Evolutionary conservation across 345 rosid species (phyloP).

Genomic region (Melastoma malabathricum): DNA sequence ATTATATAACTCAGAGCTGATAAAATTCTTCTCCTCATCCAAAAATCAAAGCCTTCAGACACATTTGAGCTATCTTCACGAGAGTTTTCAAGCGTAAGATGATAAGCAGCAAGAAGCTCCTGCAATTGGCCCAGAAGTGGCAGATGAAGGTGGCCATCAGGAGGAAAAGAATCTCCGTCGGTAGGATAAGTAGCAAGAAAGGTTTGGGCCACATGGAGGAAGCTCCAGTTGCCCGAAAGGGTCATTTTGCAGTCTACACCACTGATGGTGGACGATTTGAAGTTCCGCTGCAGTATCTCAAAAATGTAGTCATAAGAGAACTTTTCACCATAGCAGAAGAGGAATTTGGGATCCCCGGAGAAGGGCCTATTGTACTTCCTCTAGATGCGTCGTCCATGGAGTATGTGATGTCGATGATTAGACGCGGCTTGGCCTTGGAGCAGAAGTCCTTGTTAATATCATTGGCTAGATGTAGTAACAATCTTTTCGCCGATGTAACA

Average conservation of each 20-base stretch:
- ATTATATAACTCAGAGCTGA: too few relatives aligned
- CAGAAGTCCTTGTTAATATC: constrained; percentile 1
- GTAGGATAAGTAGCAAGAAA: background rate
- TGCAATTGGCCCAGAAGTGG: constrained; percentile 25
- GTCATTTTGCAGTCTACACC: constrained; percentile 17
- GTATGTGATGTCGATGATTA: constrained; percentile 12
- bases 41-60: too few relatives aligned
- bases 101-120: constrained; percentile 19
- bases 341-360: constrained; percentile 3
- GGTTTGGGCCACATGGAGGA: background rate
- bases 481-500: too few relatives aligned
- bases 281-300: constrained; percentile 14
- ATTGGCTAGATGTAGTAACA: too few relatives aligned
- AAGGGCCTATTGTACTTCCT: constrained; percentile 23
- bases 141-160: constrained; percentile 11
- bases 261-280: constrained; percentile 7
- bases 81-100: background rate
- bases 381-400: constrained; percentile 15
- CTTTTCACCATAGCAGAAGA: constrained; percentile 10
- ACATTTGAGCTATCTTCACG: background rate
- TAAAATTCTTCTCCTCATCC: too few relatives aligned
- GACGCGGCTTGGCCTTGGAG: constrained; percentile 11
- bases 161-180: constrained; percentile 16
- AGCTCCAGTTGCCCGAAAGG: constrained; percentile 7
- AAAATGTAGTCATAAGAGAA: background rate